phyloP scores from a whole-genome alignment of 1,139 yeast genomes.

The Suhomyces kunorum region DNA sequence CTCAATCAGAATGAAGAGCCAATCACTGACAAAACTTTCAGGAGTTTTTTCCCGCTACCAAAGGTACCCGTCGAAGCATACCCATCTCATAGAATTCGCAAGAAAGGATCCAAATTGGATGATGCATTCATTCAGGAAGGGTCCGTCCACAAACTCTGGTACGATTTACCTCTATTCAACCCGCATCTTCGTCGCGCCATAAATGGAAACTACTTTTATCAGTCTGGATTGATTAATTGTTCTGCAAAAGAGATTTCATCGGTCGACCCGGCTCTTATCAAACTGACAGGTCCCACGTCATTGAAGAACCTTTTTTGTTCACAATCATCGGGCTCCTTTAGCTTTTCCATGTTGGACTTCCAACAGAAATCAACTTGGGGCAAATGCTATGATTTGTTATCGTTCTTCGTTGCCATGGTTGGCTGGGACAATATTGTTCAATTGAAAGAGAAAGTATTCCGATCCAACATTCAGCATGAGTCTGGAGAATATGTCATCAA shows the following conservation, averaged over 20 bases:
- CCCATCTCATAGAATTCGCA: slow-evolving; percentile 1
- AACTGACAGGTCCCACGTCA: slow-evolving; percentile 33
- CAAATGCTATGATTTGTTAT: slow-evolving; percentile 40
- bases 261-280: slow-evolving; percentile 36
- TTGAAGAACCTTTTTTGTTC: slow-evolving; percentile 32
- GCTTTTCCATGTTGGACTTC: slow-evolving; percentile 37
- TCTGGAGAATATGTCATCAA: slow-evolving; percentile 23
- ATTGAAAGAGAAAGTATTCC: slow-evolving; percentile 27
- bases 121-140: slow-evolving; percentile 21
- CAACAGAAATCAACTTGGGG: slow-evolving; percentile 45
- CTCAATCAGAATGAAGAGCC: slow-evolving; percentile 26
- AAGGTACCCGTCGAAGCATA: slow-evolving; percentile 13
- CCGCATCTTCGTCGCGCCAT: slow-evolving; percentile 40
- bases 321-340: slow-evolving; percentile 33
- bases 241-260: slow-evolving; percentile 39
- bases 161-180: slow-evolving; percentile 31
- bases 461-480: neutral
- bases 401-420: slow-evolving; percentile 38
- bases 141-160: slow-evolving; percentile 37
- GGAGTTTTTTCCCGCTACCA: slow-evolving; percentile 37
- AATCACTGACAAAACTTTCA: slow-evolving; percentile 35
- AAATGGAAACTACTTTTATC: slow-evolving; percentile 37
- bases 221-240: slow-evolving; percentile 38
- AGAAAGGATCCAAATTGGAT: slow-evolving; percentile 2
- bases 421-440: slow-evolving; percentile 44